Conservation (phyloP, 140 eudicot species). For the Cichorium intybus region DNA sequence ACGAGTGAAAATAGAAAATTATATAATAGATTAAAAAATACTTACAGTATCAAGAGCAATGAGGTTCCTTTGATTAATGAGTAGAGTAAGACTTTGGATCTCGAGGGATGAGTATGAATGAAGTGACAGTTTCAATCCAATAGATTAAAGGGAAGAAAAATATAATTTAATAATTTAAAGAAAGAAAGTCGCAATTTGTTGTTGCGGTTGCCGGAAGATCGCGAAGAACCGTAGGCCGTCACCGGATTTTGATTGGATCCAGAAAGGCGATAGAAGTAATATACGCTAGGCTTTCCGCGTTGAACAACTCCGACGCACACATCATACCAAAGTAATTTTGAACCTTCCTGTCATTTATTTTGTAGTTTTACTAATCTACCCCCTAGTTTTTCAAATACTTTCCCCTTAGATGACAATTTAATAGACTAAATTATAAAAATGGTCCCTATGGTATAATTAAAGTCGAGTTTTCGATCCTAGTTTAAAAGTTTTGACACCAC, state of each 20-base stretch:
- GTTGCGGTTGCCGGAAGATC: constrained; percentile 30
- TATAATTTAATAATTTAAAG: constrained; percentile 8
- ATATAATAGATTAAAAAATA: constrained; percentile 4
- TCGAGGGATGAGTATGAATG: constrained; percentile 25
- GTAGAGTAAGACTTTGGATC: constrained; percentile 28
- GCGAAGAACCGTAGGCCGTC: constrained; percentile 31
- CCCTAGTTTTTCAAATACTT: neutral
- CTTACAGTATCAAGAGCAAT: constrained; percentile 35
- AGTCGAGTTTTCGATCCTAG: too few species aligned
- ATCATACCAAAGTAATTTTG: constrained; percentile 30
- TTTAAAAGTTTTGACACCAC: too few species aligned
- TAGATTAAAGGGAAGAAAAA: constrained; percentile 10
- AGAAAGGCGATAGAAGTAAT: constrained; percentile 11
- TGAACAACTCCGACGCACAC: constrained; percentile 30
- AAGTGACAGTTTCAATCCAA: constrained; percentile 34
- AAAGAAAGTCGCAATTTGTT: constrained; percentile 11
- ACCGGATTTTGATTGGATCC: constrained; percentile 33
- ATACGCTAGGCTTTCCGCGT: constrained; percentile 29
- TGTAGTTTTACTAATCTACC: constrained; percentile 11
- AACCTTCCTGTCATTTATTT: constrained; percentile 18
- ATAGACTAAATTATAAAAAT: too few species aligned
- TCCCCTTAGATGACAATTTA: too few species aligned
- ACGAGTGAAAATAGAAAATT: neutral
- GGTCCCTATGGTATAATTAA: too few species aligned
- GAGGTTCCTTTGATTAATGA: constrained; percentile 17